Conservation (phyloP, 2,329 filamentous ascomycete genomes). For the Talaromyces pinophilus region DNA sequence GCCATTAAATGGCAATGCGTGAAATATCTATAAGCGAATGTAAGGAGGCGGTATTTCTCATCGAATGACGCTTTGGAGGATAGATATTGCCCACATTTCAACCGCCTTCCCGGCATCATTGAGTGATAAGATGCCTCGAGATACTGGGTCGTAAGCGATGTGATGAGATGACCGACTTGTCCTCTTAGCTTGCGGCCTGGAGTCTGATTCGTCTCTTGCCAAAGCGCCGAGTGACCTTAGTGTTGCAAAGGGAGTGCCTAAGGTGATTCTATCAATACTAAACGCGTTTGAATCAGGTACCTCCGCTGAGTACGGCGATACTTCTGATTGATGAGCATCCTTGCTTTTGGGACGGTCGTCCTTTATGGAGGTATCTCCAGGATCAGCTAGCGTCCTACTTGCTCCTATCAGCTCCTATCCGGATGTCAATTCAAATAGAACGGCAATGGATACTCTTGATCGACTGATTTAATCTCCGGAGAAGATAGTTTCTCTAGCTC, state of each 20-base stretch:
- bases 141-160: slow-evolving; percentile 11
- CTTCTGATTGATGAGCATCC: background rate
- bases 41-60: background rate
- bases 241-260: slow-evolving; percentile 29
- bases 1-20: slow-evolving; percentile 27
- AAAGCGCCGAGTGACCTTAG: slow-evolving; percentile 26
- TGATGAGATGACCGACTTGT: background rate
- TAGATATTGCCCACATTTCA: background rate
- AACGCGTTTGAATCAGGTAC: slow-evolving; percentile 15
- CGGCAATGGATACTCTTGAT: background rate
- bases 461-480: background rate
- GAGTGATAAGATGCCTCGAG: slow-evolving; percentile 1
- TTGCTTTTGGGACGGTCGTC: background rate
- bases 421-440: background rate
- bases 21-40: slow-evolving; percentile 26
- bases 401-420: background rate
- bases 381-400: background rate
- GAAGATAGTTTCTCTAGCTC: slow-evolving; percentile 6
- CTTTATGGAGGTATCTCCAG: background rate
- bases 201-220: slow-evolving; percentile 24
- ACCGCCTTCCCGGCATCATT: slow-evolving; percentile 9
- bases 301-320: background rate
- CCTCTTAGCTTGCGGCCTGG: slow-evolving; percentile 3
- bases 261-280: slow-evolving; percentile 26
- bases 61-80: background rate